Percentiles rank a stretch among this genome's conserved stretches.
phyloP scores from a whole-genome alignment of 2,329 filamentous ascomycete species.

The Ascochyta clinopodiicola region DNA sequence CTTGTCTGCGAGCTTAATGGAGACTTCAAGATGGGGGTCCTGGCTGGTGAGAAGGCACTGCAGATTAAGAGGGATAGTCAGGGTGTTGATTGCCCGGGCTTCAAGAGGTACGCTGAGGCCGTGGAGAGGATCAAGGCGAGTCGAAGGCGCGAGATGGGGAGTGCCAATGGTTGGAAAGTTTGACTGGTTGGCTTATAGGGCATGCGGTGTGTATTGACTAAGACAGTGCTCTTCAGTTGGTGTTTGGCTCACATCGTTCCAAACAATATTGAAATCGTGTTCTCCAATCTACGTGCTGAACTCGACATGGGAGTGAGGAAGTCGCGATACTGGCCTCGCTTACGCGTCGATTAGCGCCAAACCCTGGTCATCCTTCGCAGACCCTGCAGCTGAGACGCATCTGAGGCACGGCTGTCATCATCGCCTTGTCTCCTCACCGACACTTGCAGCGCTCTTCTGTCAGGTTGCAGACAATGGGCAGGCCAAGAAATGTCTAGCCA shows the following conservation, averaged over 20 bases:
- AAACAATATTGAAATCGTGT: background rate
- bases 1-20: slow-evolving; percentile 36
- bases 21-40: slow-evolving; percentile 30
- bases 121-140: slow-evolving; percentile 30
- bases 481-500: slow-evolving; percentile 6
- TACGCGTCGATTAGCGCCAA: background rate
- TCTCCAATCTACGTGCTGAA: background rate
- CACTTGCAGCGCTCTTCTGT: slow-evolving; percentile 1
- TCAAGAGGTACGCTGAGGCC: slow-evolving; percentile 28
- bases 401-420: slow-evolving; percentile 8
- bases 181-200: background rate
- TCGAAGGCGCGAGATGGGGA: slow-evolving; percentile 1
- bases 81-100: slow-evolving; percentile 37
- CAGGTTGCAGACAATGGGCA: background rate
- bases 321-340: background rate
- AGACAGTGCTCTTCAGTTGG: too few species aligned
- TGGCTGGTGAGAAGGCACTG: slow-evolving; percentile 34
- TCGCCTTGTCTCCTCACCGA: slow-evolving; percentile 2
- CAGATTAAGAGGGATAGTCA: slow-evolving; percentile 36
- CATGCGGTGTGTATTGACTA: background rate
- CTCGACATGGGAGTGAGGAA: slow-evolving; percentile 1
- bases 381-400: slow-evolving; percentile 9
- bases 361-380: slow-evolving; percentile 1
- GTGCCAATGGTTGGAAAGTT: slow-evolving; percentile 1
- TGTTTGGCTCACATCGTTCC: background rate